Evolutionary conservation across 1,139 yeast species (phyloP), one percentile per base, ranked within the genome.

Genomic region (Sugiyamaella castrensis): DNA sequence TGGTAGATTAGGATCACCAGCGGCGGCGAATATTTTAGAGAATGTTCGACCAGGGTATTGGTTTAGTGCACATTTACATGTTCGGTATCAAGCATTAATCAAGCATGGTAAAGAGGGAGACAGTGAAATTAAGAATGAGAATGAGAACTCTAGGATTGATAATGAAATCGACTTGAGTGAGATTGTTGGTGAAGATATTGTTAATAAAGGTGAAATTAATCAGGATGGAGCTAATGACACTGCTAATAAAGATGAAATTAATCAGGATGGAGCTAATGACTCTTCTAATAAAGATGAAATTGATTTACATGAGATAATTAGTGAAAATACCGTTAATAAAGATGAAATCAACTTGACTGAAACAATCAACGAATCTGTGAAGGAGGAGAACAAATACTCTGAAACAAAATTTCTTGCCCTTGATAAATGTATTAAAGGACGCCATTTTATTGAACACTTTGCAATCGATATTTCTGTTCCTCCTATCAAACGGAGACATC

Each of bases 21-120:
- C 86, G n/a, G 80, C 81, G 39, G 73, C 77, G 71, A 68, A 71
- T 19, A 64, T 91, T 30, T 65, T 92, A 52, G 62, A 72, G 37
- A 59, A 64, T 11, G 58, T 89, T 51, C 72, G 70, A 59, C 98
- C 98, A 0, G 57, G 66, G 19, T 74, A 77, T 64, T 92, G 98
- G 98, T 79, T 87, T 54, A 80, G 95, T 55, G 95, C 95, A 2
- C 99, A 92, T 71, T 67, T 92, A 52, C 99, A 92, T 67, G 91
- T 84, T 1, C 71, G 72, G 48, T 92, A 80, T 61, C 73, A 71
- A 11, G 97, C 97, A 0, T 48, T 49, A 0, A 71, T 77, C 2
- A 53, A 62, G 1, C 82, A 76, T 57, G 48, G 28, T 13, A 40
- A 29, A 3, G 24, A 24, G 2, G 2, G 38, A 12, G 55, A 40